Conservation (phyloP, 192 early-diverging fungal genomes). For the Martensiomyces pterosporus region DNA sequence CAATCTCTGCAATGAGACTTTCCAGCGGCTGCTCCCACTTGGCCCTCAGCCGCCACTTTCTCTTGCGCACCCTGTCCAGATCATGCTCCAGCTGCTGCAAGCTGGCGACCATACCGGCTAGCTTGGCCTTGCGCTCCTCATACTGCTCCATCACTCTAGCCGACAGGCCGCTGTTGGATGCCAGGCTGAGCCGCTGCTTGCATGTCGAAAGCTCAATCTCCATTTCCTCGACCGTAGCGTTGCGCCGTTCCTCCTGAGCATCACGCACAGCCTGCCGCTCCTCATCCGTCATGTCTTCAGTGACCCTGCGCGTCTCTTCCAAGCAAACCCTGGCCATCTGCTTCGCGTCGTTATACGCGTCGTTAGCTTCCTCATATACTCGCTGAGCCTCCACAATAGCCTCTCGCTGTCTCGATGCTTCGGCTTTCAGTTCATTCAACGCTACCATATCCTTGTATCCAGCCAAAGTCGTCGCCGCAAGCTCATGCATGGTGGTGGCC, state of each 20-base stretch:
- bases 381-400: constrained; percentile 32
- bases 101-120: constrained; percentile 43
- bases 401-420: constrained; percentile 27
- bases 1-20: constrained; percentile 60
- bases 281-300: constrained; percentile 52
- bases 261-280: constrained; percentile 45
- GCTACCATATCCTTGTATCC: constrained; percentile 8
- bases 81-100: constrained; percentile 40
- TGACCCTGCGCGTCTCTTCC: constrained; percentile 54
- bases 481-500: constrained; percentile 5
- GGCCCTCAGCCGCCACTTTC: constrained; percentile 35
- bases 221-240: constrained; percentile 56
- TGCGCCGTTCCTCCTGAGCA: constrained; percentile 41
- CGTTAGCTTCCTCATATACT: constrained; percentile 41
- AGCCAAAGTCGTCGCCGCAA: constrained; percentile 8
- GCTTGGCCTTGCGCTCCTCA: constrained; percentile 58
- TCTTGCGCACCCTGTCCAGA: constrained; percentile 28
- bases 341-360: constrained; percentile 49
- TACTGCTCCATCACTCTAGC: constrained; percentile 62
- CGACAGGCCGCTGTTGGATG: constrained; percentile 31
- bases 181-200: constrained; percentile 40
- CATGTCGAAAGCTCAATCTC: constrained; percentile 55
- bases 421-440: constrained; percentile 11
- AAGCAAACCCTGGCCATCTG: constrained; percentile 36
- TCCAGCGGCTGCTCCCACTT: constrained; percentile 68